Conservation (phyloP, 352 stramenopile species). For the Phytopythium sindhum region DNA sequence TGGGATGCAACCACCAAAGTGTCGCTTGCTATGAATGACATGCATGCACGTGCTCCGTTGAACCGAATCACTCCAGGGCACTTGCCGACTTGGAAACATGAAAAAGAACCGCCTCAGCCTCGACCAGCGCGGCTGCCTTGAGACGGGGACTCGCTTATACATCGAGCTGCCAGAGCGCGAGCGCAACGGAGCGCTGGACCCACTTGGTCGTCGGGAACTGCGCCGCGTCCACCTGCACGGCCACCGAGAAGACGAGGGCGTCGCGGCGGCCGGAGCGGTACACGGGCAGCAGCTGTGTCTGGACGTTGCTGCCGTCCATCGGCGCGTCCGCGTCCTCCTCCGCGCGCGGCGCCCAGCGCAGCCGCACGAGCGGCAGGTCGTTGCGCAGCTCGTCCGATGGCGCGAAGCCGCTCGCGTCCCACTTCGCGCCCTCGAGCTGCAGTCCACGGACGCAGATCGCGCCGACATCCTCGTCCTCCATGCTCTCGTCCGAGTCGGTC, state of each 20-base stretch:
- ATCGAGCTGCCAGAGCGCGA: conserved; percentile 75
- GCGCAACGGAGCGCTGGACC: conserved; percentile 77
- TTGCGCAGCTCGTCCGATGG: conserved; percentile 79
- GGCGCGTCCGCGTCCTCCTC: conserved; percentile 15
- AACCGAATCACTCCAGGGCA: not conserved
- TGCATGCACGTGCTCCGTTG: not conserved
- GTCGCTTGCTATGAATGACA: not conserved
- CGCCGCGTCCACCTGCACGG: conserved; percentile 45
- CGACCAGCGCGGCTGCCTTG: not conserved
- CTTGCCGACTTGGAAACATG: not conserved
- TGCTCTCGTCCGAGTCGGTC: conserved; percentile 15
- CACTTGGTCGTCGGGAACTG: conserved; percentile 63
- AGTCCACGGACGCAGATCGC: conserved; percentile 69
- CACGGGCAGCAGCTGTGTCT: conserved; percentile 63
- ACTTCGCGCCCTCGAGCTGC: conserved; percentile 80
- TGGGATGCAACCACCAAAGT: not conserved
- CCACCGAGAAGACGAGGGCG: conserved; percentile 81
- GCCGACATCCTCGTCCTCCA: conserved; percentile 18
- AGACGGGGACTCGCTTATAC: conserved; percentile 14
- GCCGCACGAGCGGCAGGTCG: conserved; percentile 54
- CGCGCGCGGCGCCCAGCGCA: conserved; percentile 58
- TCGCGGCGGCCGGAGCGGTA: conserved; percentile 81
- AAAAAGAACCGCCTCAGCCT: too few relatives aligned
- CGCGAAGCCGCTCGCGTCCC: conserved; percentile 60
- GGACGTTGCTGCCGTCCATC: conserved; percentile 1